Evolutionary conservation across 2,329 filamentous ascomycete genomes (phyloP).

Genomic region (Aureobasidium lini): DNA sequence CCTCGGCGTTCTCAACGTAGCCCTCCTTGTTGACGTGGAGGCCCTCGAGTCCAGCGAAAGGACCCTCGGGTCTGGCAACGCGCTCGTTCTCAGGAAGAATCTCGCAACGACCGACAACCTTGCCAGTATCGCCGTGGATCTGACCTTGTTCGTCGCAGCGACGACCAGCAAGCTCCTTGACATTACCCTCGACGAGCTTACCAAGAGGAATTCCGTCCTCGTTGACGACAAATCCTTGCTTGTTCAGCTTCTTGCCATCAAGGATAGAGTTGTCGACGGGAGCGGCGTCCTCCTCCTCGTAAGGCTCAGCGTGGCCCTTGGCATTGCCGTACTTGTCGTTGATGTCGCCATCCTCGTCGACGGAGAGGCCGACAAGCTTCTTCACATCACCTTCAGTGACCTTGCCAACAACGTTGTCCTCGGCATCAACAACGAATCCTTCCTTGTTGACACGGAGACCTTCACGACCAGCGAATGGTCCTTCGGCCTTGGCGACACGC

Average conservation of each 20-base stretch:
- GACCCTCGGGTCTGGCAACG: constrained; percentile 53
- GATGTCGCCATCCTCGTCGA: constrained; percentile 57
- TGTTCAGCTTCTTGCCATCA: constrained; percentile 49
- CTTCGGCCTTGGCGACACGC: constrained; percentile 43
- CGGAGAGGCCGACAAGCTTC: constrained; percentile 50
- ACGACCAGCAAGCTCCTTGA: constrained; percentile 49
- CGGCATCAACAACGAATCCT: constrained; percentile 43
- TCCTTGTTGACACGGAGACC: constrained; percentile 41
- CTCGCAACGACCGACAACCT: constrained; percentile 50
- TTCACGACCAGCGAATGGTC: constrained; percentile 43
- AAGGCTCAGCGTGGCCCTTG: constrained; percentile 52
- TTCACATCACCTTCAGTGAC: constrained; percentile 54
- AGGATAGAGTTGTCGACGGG: constrained; percentile 45
- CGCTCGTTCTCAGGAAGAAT: constrained; percentile 51
- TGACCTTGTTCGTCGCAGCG: constrained; percentile 49
- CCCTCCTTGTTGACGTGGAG: constrained; percentile 62
- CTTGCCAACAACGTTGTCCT: constrained; percentile 44
- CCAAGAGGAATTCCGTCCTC: constrained; percentile 48
- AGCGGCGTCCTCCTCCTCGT: constrained; percentile 38
- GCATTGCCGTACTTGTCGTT: constrained; percentile 56
- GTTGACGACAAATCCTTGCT: constrained; percentile 50
- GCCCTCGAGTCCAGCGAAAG: constrained; percentile 59
- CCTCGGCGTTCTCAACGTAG: constrained; percentile 69
- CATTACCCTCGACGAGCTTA: constrained; percentile 49
- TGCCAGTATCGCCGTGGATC: constrained; percentile 50